Percentiles rank a stretch among this genome's conserved stretches.
These are phyloP conservation scores for Mucor irregularis DNA, from an alignment of 371 early-diverging fungal genomes.

Conservation along the genomic window DNA sequence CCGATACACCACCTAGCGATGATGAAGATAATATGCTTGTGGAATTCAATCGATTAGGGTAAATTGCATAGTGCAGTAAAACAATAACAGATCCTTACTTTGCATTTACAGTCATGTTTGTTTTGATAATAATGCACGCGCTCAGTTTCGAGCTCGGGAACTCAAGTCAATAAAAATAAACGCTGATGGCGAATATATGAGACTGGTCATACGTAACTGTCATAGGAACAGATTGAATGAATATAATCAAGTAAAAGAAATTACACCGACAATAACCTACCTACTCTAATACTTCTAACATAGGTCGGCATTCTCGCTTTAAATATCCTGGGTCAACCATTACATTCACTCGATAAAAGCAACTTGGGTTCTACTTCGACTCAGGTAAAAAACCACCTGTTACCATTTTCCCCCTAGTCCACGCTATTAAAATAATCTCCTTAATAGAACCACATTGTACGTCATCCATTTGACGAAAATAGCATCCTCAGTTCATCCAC, in stretches of 20 bases:
- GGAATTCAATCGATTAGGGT: constrained; percentile 44
- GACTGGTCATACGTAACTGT: constrained; percentile 70
- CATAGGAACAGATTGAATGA: constrained; percentile 72
- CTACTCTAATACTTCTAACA: not conserved
- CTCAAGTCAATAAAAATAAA: constrained; percentile 76
- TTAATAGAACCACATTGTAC: constrained; percentile 28
- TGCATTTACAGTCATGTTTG: constrained; percentile 35
- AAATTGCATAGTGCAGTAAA: not conserved
- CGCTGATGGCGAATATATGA: constrained; percentile 69
- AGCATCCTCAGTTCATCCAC: constrained; percentile 48
- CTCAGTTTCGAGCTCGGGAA: constrained; percentile 61
- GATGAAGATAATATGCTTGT: constrained; percentile 36
- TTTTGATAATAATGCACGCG: constrained; percentile 46
- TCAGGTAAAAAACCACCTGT: too few relatives aligned
- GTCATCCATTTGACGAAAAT: constrained; percentile 32
- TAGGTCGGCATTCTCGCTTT: constrained; percentile 65
- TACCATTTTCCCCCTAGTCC: too few relatives aligned
- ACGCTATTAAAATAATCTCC: too few relatives aligned
- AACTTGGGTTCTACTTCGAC: constrained; percentile 5
- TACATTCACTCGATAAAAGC: constrained; percentile 11
- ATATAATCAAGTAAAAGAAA: constrained; percentile 67
- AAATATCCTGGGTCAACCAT: constrained; percentile 53
- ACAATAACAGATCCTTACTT: not conserved
- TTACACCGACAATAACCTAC: not conserved
- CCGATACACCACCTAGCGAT: constrained; percentile 18